Base-by-base conservation (phyloP, 371 early-diverging fungal species). In the Rhizopus sp. region DNA sequence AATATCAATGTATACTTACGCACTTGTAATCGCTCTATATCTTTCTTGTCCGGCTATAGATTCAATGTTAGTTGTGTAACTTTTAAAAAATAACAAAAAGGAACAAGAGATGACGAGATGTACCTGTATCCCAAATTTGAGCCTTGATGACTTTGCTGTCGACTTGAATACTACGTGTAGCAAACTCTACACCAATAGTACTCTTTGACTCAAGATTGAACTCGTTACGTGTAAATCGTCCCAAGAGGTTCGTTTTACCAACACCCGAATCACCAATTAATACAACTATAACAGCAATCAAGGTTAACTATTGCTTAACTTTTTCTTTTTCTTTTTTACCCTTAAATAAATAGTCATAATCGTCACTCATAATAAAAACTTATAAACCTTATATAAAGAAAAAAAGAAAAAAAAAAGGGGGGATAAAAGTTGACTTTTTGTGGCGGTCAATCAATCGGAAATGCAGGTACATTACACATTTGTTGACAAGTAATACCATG, bases 121-220 rank as follows among this genome's bases (percentile, higher is more conserved):
- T 72, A 85, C 87, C 90, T 55, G 78, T 78, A 63, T 78, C 99
- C 99, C 99, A 99, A 66, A 99, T 99, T 78, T 99, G 99, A 34
- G 99, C 98, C 79, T 99, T 99, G 66, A 99, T 95, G 30, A 91
- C 93, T 77, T 97, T 95, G 55, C 87, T 86, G 62, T 98, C 96
- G 10, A 99, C 94, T 69, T 96, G 92, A 68, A 99, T 96, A 70
- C 89, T 92, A 59, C 96, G 86, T 38, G 99, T 99, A 45, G 97
- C 99, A 82, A 99, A 99, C 75, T 99, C 98, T 40, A 99, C 99
- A 60, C 99, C 99, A 66, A 99, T 99, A 47, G 99, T 99, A 41
- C 99, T 96, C 77, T 98, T 98, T 55, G 97, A 94, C 66, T 96
- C 97, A 62, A 95, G 76, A 74, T 92, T 93, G 81, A 99, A 99